Conservation (phyloP, 306 rosid genomes). For the Hylodesmum podocarpum region DNA sequence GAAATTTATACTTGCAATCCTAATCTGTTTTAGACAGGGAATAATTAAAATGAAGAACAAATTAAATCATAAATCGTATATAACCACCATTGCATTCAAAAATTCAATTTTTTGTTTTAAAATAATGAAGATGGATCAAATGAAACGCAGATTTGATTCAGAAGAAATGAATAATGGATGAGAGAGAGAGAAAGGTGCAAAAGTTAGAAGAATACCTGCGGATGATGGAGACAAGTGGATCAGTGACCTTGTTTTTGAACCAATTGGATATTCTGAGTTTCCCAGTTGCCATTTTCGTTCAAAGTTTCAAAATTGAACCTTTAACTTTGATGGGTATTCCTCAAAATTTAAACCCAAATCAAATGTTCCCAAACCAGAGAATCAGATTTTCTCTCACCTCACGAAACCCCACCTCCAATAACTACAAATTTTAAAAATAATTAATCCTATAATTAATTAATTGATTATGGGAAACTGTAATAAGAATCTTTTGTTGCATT, state of each 20-base stretch:
- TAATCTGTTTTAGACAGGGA: background rate
- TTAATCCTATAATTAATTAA: background rate
- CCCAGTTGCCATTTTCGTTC: conserved; percentile 34
- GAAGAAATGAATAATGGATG: background rate
- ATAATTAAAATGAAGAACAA: conserved; percentile 18
- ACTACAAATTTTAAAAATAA: background rate
- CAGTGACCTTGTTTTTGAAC: conserved; percentile 63
- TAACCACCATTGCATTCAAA: background rate
- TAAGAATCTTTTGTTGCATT: background rate
- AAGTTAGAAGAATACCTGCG: conserved; percentile 50
- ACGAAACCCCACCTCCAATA: conserved; percentile 18
- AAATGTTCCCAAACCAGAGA: conserved; percentile 16
- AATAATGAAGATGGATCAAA: background rate
- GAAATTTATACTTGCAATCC: background rate
- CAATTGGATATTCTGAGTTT: conserved; percentile 43
- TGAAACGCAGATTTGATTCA: background rate
- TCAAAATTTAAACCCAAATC: conserved; percentile 3
- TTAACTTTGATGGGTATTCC: background rate
- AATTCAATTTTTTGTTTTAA: background rate
- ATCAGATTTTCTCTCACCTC: conserved; percentile 11
- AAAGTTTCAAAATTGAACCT: conserved; percentile 14
- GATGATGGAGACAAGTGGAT: conserved; percentile 69
- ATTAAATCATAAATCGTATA: background rate
- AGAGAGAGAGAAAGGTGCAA: background rate
- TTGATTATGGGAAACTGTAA: background rate